Conservation (phyloP, 345 rosid species). For the Excoecaria cochinchinensis region DNA sequence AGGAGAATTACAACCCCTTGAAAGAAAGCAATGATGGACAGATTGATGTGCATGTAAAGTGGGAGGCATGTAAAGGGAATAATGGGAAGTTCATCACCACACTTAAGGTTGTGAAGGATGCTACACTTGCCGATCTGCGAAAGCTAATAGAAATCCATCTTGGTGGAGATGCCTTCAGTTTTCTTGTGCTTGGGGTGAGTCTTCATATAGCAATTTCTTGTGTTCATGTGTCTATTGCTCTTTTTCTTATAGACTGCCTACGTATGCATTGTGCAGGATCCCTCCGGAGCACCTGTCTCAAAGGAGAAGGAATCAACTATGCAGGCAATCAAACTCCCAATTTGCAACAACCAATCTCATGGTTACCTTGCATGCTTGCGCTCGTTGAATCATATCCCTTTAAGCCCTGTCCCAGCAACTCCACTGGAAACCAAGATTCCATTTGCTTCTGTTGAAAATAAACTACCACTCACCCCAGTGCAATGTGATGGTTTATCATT, state of each 20-base stretch:
- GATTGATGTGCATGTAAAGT: conserved; percentile 52
- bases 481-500: conserved; percentile 42
- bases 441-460: conserved; percentile 24
- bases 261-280: conserved; percentile 48
- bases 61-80: conserved; percentile 58
- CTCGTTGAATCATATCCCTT: conserved; percentile 31
- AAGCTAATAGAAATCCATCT: conserved; percentile 71
- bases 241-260: neutral
- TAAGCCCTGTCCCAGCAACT: conserved; percentile 50
- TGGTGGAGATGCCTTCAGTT: conserved; percentile 53
- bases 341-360: conserved; percentile 36
- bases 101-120: conserved; percentile 50
- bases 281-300: conserved; percentile 46
- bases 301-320: conserved; percentile 54
- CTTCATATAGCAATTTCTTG: neutral
- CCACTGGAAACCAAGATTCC: conserved; percentile 61
- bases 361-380: conserved; percentile 56
- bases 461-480: conserved; percentile 27
- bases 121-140: conserved; percentile 65
- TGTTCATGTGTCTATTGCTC: neutral
- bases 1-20: conserved; percentile 52
- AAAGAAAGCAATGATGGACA: conserved; percentile 35
- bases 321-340: conserved; percentile 49
- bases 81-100: conserved; percentile 52
- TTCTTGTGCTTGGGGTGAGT: conserved; percentile 60